These are phyloP conservation scores for Spergularia marina DNA, from an alignment of 148 eudicot genomes.

Conservation along the genomic window DNA sequence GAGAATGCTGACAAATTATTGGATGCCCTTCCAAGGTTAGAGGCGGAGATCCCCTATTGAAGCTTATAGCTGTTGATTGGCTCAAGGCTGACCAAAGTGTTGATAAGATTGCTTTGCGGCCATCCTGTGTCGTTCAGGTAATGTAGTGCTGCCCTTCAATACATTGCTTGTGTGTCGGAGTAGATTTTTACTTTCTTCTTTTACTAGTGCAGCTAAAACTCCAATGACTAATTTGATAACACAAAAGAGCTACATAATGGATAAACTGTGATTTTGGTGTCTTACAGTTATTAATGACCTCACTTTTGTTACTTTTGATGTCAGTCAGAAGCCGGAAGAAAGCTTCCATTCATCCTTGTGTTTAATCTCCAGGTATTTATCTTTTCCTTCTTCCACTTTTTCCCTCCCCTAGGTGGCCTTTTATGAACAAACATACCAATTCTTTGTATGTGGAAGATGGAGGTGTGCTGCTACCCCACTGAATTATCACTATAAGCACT, in stretches of 20 bases:
- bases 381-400: background rate
- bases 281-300: constrained; percentile 8
- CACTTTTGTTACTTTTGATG: constrained; percentile 25
- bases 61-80: constrained; percentile 98
- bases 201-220: background rate
- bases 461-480: background rate
- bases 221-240: background rate
- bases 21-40: constrained; percentile 48
- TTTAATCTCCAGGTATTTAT: constrained; percentile 77
- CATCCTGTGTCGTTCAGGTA: constrained; percentile 86
- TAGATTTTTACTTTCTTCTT: background rate
- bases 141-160: background rate
- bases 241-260: no score
- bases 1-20: constrained; percentile 1
- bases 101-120: constrained; percentile 76
- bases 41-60: constrained; percentile 93
- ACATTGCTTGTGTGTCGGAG: background rate
- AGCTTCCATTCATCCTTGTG: constrained; percentile 80
- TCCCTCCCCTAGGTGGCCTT: background rate
- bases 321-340: constrained; percentile 90
- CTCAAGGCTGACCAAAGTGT: constrained; percentile 66
- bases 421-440: background rate
- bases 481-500: background rate
- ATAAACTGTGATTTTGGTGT: background rate
- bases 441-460: background rate